phyloP scores from a whole-genome alignment of 2,329 filamentous ascomycete genomes.

The Hypoxylon sp. region DNA sequence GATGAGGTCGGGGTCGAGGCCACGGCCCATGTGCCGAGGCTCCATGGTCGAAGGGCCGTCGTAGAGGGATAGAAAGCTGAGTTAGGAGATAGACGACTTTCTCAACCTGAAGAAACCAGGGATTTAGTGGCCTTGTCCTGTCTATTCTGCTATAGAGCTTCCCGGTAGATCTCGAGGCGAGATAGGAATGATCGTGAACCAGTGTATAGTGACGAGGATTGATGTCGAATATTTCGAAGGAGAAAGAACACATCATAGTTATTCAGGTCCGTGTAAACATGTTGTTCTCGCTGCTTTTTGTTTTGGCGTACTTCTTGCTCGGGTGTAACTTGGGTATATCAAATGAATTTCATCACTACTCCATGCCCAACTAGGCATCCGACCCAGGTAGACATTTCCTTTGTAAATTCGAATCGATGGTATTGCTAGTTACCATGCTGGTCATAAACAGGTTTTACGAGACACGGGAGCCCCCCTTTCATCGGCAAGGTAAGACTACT shows the following conservation, averaged over 20 bases:
- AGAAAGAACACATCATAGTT: too few species aligned
- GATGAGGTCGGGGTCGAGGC: conserved; percentile 36
- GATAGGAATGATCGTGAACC: not conserved
- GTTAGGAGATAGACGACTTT: conserved; percentile 34
- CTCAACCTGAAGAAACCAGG: not conserved
- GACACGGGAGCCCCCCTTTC: conserved; percentile 64
- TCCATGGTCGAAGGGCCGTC: conserved; percentile 38
- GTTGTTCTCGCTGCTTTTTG: too few species aligned
- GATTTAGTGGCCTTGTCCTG: not conserved
- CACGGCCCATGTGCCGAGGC: conserved; percentile 41
- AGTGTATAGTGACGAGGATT: not conserved
- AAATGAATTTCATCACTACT: too few species aligned
- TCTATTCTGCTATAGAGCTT: not conserved
- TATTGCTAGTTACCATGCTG: not conserved
- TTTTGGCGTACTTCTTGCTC: too few species aligned
- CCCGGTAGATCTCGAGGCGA: not conserved
- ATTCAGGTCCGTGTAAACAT: too few species aligned
- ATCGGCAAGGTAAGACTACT: conserved; percentile 71
- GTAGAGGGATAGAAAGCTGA: conserved; percentile 31
- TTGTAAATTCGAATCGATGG: not conserved
- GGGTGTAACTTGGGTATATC: too few species aligned
- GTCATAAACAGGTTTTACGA: conserved; percentile 45
- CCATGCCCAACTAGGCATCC: too few species aligned
- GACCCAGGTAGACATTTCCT: too few species aligned
- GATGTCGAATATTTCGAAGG: not conserved